Percentiles rank a stretch among this genome's conserved stretches.
phyloP scores from a whole-genome alignment of 768 basidiomycete species.

The Lentinula aciculospora region DNA sequence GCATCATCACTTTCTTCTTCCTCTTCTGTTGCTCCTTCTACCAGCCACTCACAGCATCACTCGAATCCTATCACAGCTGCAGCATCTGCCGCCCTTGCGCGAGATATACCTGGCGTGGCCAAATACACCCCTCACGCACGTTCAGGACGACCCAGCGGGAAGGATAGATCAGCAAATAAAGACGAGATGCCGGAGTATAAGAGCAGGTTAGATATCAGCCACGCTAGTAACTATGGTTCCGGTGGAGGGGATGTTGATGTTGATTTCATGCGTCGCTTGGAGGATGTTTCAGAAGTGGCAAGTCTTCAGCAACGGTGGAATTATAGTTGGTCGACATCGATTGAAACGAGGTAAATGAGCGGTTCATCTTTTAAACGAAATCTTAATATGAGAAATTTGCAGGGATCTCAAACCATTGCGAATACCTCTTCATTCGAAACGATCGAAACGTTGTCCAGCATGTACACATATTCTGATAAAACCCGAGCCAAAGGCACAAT shows the following conservation, averaged over 20 bases:
- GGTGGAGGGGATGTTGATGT: conserved; percentile 66
- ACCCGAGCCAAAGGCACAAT: conserved; percentile 95
- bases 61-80: conserved; percentile 83
- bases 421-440: conserved; percentile 89
- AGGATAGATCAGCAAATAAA: conserved; percentile 62
- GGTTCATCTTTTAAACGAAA: background rate
- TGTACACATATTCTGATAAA: conserved; percentile 98
- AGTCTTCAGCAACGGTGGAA: conserved; percentile 76
- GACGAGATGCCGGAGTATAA: conserved; percentile 78
- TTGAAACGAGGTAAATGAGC: conserved; percentile 63
- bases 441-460: conserved; percentile 89
- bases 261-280: conserved; percentile 62
- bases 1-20: conserved; percentile 72
- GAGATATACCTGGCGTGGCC: conserved; percentile 79
- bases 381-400: conserved; percentile 1
- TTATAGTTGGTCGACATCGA: conserved; percentile 68
- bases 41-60: conserved; percentile 67
- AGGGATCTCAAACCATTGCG: conserved; percentile 86
- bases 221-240: conserved; percentile 45
- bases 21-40: conserved; percentile 40
- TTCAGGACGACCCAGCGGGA: conserved; percentile 41
- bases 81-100: conserved; percentile 81
- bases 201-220: conserved; percentile 60
- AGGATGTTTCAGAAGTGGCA: conserved; percentile 57
- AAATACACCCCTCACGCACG: conserved; percentile 66